Percentiles rank a stretch among this genome's conserved stretches.
phyloP scores from a whole-genome alignment of 2,329 filamentous ascomycete genomes.

The Verticillium tricorpus region DNA sequence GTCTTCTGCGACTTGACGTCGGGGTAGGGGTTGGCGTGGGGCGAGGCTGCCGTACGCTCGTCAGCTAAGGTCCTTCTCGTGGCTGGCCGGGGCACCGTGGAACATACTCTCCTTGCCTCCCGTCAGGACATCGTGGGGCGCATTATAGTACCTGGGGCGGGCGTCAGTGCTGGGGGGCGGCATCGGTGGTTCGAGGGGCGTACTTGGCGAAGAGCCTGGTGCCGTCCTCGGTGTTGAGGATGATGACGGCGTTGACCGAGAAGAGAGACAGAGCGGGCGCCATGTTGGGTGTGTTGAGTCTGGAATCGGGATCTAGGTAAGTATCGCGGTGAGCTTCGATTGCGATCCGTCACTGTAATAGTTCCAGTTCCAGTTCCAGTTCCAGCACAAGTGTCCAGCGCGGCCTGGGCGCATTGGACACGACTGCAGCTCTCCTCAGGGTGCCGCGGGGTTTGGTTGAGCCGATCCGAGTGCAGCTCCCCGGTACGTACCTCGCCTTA shows the following conservation, averaged over 20 bases:
- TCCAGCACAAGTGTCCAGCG: neutral
- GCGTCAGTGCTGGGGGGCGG: conserved; percentile 29
- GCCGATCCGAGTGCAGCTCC: conserved; percentile 1
- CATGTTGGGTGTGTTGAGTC: conserved; percentile 41
- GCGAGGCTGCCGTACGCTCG: neutral
- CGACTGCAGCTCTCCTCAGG: neutral
- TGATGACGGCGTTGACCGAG: conserved; percentile 71
- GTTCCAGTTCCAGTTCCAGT: neutral
- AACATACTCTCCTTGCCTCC: conserved; percentile 17
- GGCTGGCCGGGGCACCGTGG: neutral
- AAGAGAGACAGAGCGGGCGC: conserved; percentile 71
- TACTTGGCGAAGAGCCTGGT: conserved; percentile 93
- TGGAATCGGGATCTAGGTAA: neutral
- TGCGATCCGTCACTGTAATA: neutral
- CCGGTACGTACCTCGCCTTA: neutral
- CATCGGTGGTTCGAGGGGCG: conserved; percentile 54
- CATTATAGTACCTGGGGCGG: conserved; percentile 29
- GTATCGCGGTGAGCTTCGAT: neutral
- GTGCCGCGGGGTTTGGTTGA: neutral
- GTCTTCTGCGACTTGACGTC: conserved; percentile 90
- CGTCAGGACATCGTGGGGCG: conserved; percentile 41
- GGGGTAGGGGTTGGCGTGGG: conserved; percentile 64
- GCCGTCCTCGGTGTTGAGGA: conserved; percentile 81
- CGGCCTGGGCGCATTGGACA: neutral
- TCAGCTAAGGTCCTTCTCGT: neutral